Evolutionary conservation across 352 stramenopile genomes (phyloP), one percentile per base, ranked within the genome.

Genomic region (Ophiocytium majus): DNA sequence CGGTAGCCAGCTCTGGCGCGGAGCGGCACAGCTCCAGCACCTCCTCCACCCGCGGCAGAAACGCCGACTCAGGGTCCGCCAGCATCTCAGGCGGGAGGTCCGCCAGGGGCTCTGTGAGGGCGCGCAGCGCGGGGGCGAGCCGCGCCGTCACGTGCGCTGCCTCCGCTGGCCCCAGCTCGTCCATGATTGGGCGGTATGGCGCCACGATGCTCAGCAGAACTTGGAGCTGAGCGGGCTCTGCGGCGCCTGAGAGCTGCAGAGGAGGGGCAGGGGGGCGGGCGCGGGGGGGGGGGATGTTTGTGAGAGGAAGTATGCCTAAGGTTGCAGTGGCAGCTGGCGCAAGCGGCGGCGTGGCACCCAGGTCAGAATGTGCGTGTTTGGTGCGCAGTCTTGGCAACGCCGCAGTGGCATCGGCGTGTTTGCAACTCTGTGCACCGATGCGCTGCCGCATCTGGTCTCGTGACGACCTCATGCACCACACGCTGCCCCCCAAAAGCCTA

Each of bases 201-300:
- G 83, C 79, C 32, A 57, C 34, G 49, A 63, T 31, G 32, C 71
- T 36, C 63, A 86, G 36, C 82, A 86, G 66, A 10, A 82, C 82
- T 17, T 50, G 71, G 32, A 82, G 19, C 1, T 78, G 43, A 23
- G 82, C 82, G 63, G 71, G 63, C 74, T 86, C 82, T 36, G 31
- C 64, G 19, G 82, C 82, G 32, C 82, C 82, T 28, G 5, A 14
- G 43, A 57, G 43, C 43, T 57, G 43, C 43, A 14, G 43, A 57
- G 43, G 43, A n/a, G n/a, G n/a, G n/a, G n/a, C n/a, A n/a, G n/a
- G n/a, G n/a, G n/a, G n/a, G n/a, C n/a, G n/a, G n/a, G n/a, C n/a
- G n/a, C n/a, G n/a, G n/a, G n/a, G n/a, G n/a, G n/a, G n/a, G n/a
- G n/a, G n/a, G n/a, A n/a, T n/a, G n/a, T n/a, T n/a, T n/a, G n/a